Base-by-base conservation (phyloP, 306 rosid species). In the Purshia tridentata region DNA sequence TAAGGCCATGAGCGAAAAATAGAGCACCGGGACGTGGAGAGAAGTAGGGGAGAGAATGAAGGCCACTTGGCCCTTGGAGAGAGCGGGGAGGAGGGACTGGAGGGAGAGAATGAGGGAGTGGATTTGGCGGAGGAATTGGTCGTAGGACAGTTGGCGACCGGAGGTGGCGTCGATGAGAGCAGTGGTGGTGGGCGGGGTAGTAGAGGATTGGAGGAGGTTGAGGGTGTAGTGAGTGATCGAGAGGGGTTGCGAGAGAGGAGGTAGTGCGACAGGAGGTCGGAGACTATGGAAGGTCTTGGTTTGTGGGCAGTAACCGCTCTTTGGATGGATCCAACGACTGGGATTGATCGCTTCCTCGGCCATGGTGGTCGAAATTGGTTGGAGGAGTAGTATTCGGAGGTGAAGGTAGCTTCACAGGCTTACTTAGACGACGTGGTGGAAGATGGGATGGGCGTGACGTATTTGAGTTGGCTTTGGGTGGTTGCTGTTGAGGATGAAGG, bases 21-120 rank as follows among this genome's bases (percentile, higher is more conserved):
- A 94, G 67, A 94, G 80, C n/a, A 83, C 90, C 40, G 98, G 97
- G 29, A 94, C 66, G 75, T 86, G 88, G 0, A 87, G 58, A 22
- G 94, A 86, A 54, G 91, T 0, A 2, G 95, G 95, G 23, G 86
- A 11, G 74, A 91, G 95, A 67, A 94, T 78, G 69, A 89, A 81
- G 0, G 98, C 97, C 46, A 87, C 92, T 51, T 91, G 86, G 70
- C 92, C 89, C 14, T 84, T 88, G 66, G 80, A 72, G 64, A 87
- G 83, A 12, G 82, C 77, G 72, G 73, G 64, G 9, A 8, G 6
- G 5, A 16, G 72, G 57, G 64, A 75, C 3, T 19, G 68, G 16
- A 62, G 70, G 65, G 80, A 53, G 18, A 42, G 61, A 11, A 90
- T 40, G 64, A 93, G 97, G 69, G 82, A 83, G 41, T 60, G 77